A percentile compares a stretch with the other conserved stretches of the same genome.
These are phyloP conservation scores for Cystobasidium tubakii DNA, from an alignment of 768 basidiomycete species.

Conservation along the genomic window DNA sequence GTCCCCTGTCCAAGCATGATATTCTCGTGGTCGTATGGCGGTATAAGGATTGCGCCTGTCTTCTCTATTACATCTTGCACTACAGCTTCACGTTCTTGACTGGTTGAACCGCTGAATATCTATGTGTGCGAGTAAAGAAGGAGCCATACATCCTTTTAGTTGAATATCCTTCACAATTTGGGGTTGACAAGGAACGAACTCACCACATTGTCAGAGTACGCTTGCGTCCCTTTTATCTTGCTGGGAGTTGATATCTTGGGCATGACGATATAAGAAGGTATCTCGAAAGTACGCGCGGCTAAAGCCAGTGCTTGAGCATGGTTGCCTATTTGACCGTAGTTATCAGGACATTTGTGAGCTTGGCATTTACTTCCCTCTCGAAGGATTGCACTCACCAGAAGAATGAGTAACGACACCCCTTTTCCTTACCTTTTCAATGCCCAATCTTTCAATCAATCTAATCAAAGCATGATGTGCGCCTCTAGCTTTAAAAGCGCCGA, in stretches of 20 bases:
- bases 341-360: neutral
- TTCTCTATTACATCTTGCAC: conserved; percentile 42
- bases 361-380: too few species aligned
- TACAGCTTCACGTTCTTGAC: conserved; percentile 42
- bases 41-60: conserved; percentile 44
- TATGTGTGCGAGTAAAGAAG: neutral
- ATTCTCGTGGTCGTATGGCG: conserved; percentile 46
- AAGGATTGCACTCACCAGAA: conserved; percentile 45
- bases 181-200: neutral
- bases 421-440: conserved; percentile 36
- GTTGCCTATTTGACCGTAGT: conserved; percentile 40
- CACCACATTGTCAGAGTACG: conserved; percentile 42
- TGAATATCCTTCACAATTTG: too few species aligned
- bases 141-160: too few species aligned
- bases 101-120: conserved; percentile 44
- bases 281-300: conserved; percentile 40
- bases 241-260: conserved; percentile 45
- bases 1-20: conserved; percentile 47
- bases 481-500: conserved; percentile 47
- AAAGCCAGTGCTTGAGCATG: conserved; percentile 47
- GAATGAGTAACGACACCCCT: conserved; percentile 46
- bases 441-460: conserved; percentile 37
- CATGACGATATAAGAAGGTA: conserved; percentile 47
- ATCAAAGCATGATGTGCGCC: conserved; percentile 45
- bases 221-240: conserved; percentile 45